Base-by-base conservation (phyloP, 164 flowering plant genomes). In the Taxillus chinensis region DNA sequence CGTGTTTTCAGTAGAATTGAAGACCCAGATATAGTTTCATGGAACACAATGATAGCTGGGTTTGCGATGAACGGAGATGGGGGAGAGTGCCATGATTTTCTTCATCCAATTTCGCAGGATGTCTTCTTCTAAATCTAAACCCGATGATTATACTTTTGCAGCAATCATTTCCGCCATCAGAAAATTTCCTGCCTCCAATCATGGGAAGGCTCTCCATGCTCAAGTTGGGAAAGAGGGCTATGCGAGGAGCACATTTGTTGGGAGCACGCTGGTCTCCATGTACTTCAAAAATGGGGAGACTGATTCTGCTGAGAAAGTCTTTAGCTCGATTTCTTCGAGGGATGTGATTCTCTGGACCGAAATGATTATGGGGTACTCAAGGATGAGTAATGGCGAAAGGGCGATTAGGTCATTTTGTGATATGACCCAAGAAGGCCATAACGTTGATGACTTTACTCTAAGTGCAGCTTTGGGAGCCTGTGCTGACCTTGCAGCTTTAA, bases 331-430 rank as follows among this genome's bases (percentile, higher is more conserved):
- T 46, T 5, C 63, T 11, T 70, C 70, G 43, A 92, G 83, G 70
- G 96, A 92, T 68, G 80, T 68, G 11, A 78, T 92, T 60, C 78
- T 88, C 7, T 87, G 96, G 95, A 92, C 96, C 5, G 97, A 88
- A 69, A 85, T 92, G 93, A 82, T 90, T 60, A 70, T 80, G 5
- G 87, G 91, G 17, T 69, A 79, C 69, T 73, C 85, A n/a, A 80
- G 77, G 71, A 63, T 77, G 57, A 79, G 73, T 2, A 75, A 85
- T 52, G 80, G 81, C 39, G 90, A 82, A 46, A 68, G 51, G 56
- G 90, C 97, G 41, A 57, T 88, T 3, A 71, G 64, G 61, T 77
- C 65, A 64, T 85, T 82, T 75, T 48, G 59, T 59, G 67, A 70
- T 50, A 85, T 92, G 98, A 72, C 62, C 50, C 68, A 51, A 46